Base-by-base conservation (phyloP, 805 yeast genomes). In the Monosporozyma aquatica region DNA sequence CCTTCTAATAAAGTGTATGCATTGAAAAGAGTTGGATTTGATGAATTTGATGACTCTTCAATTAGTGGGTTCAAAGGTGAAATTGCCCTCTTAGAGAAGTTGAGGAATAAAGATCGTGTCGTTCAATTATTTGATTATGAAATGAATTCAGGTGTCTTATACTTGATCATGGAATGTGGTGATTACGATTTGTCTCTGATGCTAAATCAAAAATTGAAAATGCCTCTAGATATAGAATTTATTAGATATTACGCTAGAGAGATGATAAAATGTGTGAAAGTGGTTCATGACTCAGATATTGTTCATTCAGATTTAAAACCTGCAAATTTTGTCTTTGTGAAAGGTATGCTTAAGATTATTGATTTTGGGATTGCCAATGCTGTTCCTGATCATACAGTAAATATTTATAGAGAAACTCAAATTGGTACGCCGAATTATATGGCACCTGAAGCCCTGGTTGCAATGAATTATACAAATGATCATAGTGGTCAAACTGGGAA, bases 301-400 rank as follows among this genome's bases (percentile, higher is more conserved):
- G 95, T 89, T 24, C 94, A 84, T 56, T 80, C 89, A 6, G 94
- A 84, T 56, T 68, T 84, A 51, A 76, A 76, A 52, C 82, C 82
- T 10, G 82, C 81, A 0, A 80, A 80, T 52, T 84, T 84, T 59
- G 70, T 84, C 21, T 78, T 82, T 53, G 96, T 90, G 5, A 76
- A 76, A 54, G 97, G 97, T 0, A 70, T 76, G 38, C 66, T 90
- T 51, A 90, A 90, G 57, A 76, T 90, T 33, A 90, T 90, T 47
- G 98, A 90, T 64, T 92, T 90, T 70, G 98, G 98, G 13, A 84
- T 84, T 38, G 86, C 97, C n/a, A 84, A 89, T 62, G 87, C 90
- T 0, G 87, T 92, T 1, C 92, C 95, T 1, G 96, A 89, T 41
- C 85, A 87, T 55, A 90, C 97, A 0, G 79, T 85, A 17, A 90